Percentiles rank a stretch among this genome's conserved stretches.
These are phyloP conservation scores for Neurospora discreta DNA, from an alignment of 495 filamentous ascomycete species.

Conservation along the genomic window DNA sequence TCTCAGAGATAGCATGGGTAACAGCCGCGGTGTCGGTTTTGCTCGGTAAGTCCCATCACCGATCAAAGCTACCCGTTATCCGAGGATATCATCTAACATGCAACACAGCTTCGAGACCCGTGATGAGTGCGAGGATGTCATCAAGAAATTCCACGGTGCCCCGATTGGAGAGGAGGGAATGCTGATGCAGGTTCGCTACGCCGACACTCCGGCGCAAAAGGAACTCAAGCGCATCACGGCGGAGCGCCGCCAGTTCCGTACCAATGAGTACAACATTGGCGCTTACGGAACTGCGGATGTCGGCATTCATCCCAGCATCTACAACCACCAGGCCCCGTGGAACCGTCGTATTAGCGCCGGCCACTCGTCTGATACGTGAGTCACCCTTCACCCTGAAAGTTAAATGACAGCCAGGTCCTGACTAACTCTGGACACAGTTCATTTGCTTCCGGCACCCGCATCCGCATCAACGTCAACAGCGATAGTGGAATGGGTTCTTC, in stretches of 20 bases:
- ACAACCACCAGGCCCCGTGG: constrained; percentile 22
- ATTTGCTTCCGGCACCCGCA: constrained; percentile 16
- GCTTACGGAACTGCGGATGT: constrained; percentile 46
- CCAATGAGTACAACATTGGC: constrained; percentile 81
- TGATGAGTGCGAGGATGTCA: constrained; percentile 75
- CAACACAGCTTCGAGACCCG: constrained; percentile 67
- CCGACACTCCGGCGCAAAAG: constrained; percentile 94
- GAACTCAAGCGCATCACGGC: constrained; percentile 88
- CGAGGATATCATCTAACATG: constrained; percentile 12
- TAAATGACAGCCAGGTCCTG: background rate
- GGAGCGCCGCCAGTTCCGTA: constrained; percentile 82
- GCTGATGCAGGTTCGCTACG: constrained; percentile 86
- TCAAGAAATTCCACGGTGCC: constrained; percentile 68
- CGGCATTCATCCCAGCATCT: constrained; percentile 35
- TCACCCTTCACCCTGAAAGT: background rate
- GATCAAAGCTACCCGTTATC: background rate
- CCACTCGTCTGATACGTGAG: constrained; percentile 15
- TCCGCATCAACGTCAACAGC: constrained; percentile 7
- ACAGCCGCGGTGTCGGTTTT: constrained; percentile 94
- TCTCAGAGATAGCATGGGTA: constrained; percentile 75
- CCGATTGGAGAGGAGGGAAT: constrained; percentile 60
- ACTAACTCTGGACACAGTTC: constrained; percentile 13
- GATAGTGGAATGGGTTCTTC: constrained; percentile 8
- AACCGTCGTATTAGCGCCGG: constrained; percentile 17
- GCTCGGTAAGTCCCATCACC: constrained; percentile 56